Conservation (phyloP, 768 basidiomycete genomes). For the Arthromyces matolae region DNA sequence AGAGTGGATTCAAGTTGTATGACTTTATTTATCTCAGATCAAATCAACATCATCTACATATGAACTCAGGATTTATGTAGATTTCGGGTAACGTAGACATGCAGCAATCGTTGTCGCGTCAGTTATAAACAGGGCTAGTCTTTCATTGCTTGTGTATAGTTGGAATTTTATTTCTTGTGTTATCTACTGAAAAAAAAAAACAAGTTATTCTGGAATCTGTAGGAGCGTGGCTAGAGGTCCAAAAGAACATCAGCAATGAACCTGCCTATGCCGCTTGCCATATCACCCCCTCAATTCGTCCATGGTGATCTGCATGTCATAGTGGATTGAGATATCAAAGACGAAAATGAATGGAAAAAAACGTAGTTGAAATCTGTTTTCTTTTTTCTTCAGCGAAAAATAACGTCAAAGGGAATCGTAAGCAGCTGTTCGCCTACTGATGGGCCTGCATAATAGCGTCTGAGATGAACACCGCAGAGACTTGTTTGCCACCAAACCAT, state of each 20-base stretch:
- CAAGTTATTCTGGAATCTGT: conserved; percentile 27
- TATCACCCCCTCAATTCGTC: conserved; percentile 13
- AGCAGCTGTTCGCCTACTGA: conserved; percentile 44
- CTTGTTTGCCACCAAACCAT: conserved; percentile 93
- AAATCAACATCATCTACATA: no score
- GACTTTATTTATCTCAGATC: no score
- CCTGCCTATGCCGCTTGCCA: conserved; percentile 36
- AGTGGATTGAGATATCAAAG: conserved; percentile 25
- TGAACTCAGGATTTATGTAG: no score
- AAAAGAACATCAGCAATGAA: conserved; percentile 30
- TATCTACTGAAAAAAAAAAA: conserved; percentile 35
- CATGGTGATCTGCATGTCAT: conserved; percentile 28
- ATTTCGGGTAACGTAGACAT: no score
- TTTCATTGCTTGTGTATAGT: conserved; percentile 18
- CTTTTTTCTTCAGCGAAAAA: conserved; percentile 29
- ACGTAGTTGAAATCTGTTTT: conserved; percentile 28
- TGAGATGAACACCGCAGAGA: conserved; percentile 84
- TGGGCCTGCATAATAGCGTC: conserved; percentile 94
- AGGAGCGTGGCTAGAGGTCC: conserved; percentile 23
- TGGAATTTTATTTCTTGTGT: conserved; percentile 25
- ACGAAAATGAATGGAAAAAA: conserved; percentile 28
- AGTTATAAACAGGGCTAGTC: conserved; percentile 16
- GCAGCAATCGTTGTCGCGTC: no score
- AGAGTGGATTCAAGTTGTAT: no score
- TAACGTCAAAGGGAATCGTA: conserved; percentile 24